Base-by-base conservation (phyloP, 2,329 filamentous ascomycete species). In the Calcarisporium arbuscula region DNA sequence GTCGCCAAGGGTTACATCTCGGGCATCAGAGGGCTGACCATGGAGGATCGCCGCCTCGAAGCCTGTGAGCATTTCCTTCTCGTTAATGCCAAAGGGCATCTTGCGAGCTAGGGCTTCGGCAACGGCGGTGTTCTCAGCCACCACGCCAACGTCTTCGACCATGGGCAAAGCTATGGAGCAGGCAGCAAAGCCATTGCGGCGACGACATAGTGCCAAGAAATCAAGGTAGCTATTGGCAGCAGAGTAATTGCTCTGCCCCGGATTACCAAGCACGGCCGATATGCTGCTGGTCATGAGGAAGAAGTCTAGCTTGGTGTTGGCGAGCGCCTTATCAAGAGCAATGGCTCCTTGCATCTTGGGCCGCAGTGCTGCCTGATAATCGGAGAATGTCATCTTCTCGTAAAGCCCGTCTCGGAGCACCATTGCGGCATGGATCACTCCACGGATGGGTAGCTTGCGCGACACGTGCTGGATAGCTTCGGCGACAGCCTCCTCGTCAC, bases 171-270 rank as follows among this genome's bases (percentile, higher is more conserved):
- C 39, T n/a, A 50, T 29, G 5, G 36, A 35, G 0, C 32, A 32
- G 2, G 32, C 47, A 3, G 36, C 9, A 20, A 15, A n/a, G 5
- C 21, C 19, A 12, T 12, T 20, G 6, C 22, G 21, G 4, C 19
- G 20, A n/a, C n/a, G n/a, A n/a, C n/a, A n/a, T n/a, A n/a, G n/a
- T n/a, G 46, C 47, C 4, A 55, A 40, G 4, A 48, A 41, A 26
- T 56, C 53, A 6, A 59, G 53, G 43, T 51, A 63, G 1, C 52
- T 44, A 19, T 52, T 50, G 6, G 49, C 58, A 0, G 56, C 56
- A 0, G 58, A 41, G 40, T 70, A 71, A 41, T 65, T 66, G 25
- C 54, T 49, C 32, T 68, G 64, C 1, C 48, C 51, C 4, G 50
- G 38, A 8, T 51, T 50, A 0, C 61, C 64, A 5, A 58, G 28